Evolutionary conservation across 257 asterid species (phyloP).

Genomic region (Thymus quinquecostatus): DNA sequence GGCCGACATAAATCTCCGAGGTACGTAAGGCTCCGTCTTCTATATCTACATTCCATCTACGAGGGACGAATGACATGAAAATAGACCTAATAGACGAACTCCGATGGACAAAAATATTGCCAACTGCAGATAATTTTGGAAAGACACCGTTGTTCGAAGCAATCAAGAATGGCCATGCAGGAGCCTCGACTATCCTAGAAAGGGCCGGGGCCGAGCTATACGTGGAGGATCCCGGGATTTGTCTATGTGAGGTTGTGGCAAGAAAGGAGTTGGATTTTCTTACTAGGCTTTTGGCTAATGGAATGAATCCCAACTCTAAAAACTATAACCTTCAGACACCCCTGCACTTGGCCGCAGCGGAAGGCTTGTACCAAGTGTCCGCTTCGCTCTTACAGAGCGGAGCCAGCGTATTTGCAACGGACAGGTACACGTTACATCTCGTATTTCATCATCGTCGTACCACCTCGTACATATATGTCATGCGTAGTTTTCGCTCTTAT

Average conservation of each 20-base stretch:
- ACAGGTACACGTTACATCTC: constrained; percentile 49
- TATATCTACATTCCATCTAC: neutral
- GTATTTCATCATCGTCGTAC: neutral
- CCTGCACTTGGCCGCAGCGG: constrained; percentile 73
- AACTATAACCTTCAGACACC: constrained; percentile 69
- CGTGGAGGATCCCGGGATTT: constrained; percentile 51
- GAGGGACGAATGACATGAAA: too few relatives aligned
- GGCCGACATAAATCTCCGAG: constrained; percentile 51
- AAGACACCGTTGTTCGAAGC: constrained; percentile 70
- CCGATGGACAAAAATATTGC: neutral
- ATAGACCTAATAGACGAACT: neutral
- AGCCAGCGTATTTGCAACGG: constrained; percentile 61
- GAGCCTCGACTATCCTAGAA: constrained; percentile 52
- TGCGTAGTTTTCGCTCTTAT: constrained; percentile 10
- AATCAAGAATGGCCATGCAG: constrained; percentile 57
- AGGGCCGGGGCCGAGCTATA: constrained; percentile 54
- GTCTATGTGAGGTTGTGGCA: constrained; percentile 63
- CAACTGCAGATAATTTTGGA: constrained; percentile 49
- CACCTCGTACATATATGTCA: neutral
- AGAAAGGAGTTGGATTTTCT: constrained; percentile 49
- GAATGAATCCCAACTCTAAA: constrained; percentile 70
- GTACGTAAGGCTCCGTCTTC: constrained; percentile 45
- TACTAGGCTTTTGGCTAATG: constrained; percentile 48
- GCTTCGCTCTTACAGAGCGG: constrained; percentile 59
- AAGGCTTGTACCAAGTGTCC: constrained; percentile 49